A percentile compares a stretch with the other conserved stretches of the same genome.
Evolutionary conservation across 2,329 filamentous ascomycete species (phyloP).

Genomic region (Epichloe sylvatica): DNA sequence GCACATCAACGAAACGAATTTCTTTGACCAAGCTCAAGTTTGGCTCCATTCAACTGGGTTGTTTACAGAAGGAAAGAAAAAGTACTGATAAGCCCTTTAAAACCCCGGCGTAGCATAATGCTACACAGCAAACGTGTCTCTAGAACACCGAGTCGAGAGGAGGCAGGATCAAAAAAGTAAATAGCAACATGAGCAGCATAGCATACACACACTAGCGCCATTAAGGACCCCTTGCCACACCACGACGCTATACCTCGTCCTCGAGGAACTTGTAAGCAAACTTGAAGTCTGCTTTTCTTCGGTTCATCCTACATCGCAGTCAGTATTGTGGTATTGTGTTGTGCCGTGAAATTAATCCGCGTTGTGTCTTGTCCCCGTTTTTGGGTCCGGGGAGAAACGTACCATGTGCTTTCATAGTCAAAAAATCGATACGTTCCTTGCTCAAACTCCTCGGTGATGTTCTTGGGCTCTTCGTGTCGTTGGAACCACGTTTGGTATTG

Average conservation of each 20-base stretch:
- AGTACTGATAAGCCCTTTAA: not conserved
- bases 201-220: not conserved
- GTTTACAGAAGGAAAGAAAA: too few species aligned
- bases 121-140: conserved; percentile 1
- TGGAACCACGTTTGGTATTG: conserved; percentile 99
- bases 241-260: conserved; percentile 54
- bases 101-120: not conserved
- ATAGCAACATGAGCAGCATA: conserved; percentile 1
- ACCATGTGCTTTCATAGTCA: conserved; percentile 99
- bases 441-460: conserved; percentile 96
- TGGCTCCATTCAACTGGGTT: too few species aligned
- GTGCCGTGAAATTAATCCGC: not conserved
- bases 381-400: conserved; percentile 22
- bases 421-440: conserved; percentile 99
- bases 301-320: conserved; percentile 71
- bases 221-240: not conserved
- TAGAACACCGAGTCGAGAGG: conserved; percentile 1
- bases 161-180: not conserved
- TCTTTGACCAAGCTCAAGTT: too few species aligned
- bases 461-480: conserved; percentile 94
- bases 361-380: not conserved
- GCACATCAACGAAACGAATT: too few species aligned
- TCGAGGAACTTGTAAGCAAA: conserved; percentile 97
- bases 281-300: conserved; percentile 93
- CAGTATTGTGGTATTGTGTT: conserved; percentile 8